phyloP scores from a whole-genome alignment of 768 basidiomycete species.

The Mycena crocata region DNA sequence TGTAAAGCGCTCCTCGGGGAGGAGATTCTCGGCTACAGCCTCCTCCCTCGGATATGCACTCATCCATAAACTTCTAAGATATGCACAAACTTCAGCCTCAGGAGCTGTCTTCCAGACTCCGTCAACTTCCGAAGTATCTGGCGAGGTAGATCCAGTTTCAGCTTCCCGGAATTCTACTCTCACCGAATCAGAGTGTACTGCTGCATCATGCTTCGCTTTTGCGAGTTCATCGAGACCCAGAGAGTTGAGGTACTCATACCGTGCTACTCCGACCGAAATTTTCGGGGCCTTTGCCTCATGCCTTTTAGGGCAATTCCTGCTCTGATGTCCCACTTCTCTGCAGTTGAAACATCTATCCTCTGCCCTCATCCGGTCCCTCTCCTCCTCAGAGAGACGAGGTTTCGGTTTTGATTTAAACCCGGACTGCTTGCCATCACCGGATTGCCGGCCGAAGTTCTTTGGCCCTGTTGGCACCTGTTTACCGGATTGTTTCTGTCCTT shows the following conservation, averaged over 20 bases:
- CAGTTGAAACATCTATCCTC: constrained; percentile 39
- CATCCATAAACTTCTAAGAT: constrained; percentile 16
- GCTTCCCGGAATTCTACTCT: background rate
- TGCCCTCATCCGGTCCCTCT: constrained; percentile 24
- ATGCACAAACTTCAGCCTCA: constrained; percentile 1
- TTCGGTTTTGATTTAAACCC: background rate
- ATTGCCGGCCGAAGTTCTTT: background rate
- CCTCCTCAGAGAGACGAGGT: constrained; percentile 21
- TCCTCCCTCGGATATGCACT: background rate
- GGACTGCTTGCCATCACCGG: background rate
- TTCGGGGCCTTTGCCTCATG: constrained; percentile 29
- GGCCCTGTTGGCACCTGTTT: background rate
- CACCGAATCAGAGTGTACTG: background rate
- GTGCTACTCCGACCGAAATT: background rate
- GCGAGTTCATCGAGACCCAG: background rate
- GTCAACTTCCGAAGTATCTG: background rate
- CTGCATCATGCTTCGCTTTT: background rate
- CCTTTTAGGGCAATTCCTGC: constrained; percentile 33
- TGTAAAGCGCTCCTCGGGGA: constrained; percentile 16
- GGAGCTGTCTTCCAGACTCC: background rate
- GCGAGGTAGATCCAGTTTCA: background rate
- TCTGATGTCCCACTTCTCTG: constrained; percentile 36
- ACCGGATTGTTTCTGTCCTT: background rate
- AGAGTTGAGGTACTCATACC: constrained; percentile 15
- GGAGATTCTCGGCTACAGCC: constrained; percentile 6